These are phyloP conservation scores for Medicago lupulina DNA, from an alignment of 306 rosid genomes.

Conservation along the genomic window DNA sequence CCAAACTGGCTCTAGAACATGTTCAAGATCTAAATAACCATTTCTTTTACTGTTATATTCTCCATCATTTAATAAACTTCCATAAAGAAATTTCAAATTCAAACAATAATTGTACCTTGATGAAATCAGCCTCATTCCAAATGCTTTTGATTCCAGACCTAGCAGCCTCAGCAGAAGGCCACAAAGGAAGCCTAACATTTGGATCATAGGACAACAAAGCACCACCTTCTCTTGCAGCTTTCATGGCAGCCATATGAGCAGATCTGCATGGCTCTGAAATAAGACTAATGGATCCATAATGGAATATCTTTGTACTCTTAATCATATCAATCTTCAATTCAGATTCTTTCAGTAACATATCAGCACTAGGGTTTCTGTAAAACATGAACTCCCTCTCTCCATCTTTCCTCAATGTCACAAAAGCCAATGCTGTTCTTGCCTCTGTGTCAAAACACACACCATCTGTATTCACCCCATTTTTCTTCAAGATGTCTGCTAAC, in stretches of 20 bases:
- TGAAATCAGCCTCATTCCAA: conserved; percentile 72
- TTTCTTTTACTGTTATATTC: not conserved
- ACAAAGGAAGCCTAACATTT: conserved; percentile 64
- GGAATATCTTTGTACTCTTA: conserved; percentile 63
- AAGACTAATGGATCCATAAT: conserved; percentile 73
- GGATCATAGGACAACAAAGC: conserved; percentile 75
- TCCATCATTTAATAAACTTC: not conserved
- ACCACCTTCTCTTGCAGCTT: conserved; percentile 63
- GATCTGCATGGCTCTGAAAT: conserved; percentile 74
- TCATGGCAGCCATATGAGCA: conserved; percentile 78
- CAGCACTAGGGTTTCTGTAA: conserved; percentile 77
- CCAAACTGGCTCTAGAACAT: not conserved
- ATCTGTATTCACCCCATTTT: conserved; percentile 56
- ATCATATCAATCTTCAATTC: conserved; percentile 60
- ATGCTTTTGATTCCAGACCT: conserved; percentile 69
- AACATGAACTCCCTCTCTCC: conserved; percentile 88
- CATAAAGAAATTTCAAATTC: not conserved
- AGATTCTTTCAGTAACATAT: conserved; percentile 64
- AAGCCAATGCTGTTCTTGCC: conserved; percentile 80
- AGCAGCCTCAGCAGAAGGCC: conserved; percentile 70
- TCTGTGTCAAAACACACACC: conserved; percentile 58
- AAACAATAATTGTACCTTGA: conserved; percentile 50
- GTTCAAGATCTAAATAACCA: not conserved
- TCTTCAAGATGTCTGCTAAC: conserved; percentile 61
- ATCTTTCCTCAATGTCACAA: conserved; percentile 62